A percentile compares a stretch with the other conserved stretches of the same genome.
These are phyloP conservation scores for Capniomyces stellatus DNA, from an alignment of 371 early-diverging fungal genomes.

Conservation along the genomic window DNA sequence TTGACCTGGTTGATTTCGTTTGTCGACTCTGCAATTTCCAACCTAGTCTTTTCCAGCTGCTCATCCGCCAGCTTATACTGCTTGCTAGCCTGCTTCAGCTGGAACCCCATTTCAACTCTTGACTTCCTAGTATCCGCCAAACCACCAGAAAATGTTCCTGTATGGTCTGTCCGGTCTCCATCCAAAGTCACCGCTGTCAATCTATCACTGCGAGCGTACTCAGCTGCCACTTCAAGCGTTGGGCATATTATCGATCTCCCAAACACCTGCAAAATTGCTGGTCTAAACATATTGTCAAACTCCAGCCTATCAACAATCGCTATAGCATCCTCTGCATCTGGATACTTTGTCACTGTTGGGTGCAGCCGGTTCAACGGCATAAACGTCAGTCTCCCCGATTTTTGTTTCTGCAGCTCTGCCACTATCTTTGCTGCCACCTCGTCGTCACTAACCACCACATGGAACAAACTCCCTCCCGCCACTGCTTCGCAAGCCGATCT, in stretches of 20 bases:
- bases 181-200: slow-evolving; percentile 79
- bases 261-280: slow-evolving; percentile 79
- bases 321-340: slow-evolving; percentile 55
- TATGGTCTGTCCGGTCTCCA: slow-evolving; percentile 84
- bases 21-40: slow-evolving; percentile 32
- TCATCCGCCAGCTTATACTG: slow-evolving; percentile 19
- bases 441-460: slow-evolving; percentile 93
- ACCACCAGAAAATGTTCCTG: slow-evolving; percentile 89
- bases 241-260: slow-evolving; percentile 77
- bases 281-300: slow-evolving; percentile 41
- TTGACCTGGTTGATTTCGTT: slow-evolving; percentile 40
- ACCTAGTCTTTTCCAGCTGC: slow-evolving; percentile 29
- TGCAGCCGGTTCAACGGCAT: slow-evolving; percentile 87
- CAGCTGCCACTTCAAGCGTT: slow-evolving; percentile 64
- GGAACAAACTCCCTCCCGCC: slow-evolving; percentile 79
- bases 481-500: slow-evolving; percentile 79
- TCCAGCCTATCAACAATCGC: slow-evolving; percentile 58
- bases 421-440: slow-evolving; percentile 67
- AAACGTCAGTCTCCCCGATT: slow-evolving; percentile 83
- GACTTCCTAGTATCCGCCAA: slow-evolving; percentile 51
- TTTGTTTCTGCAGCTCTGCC: slow-evolving; percentile 41
- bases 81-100: slow-evolving; percentile 5
- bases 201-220: slow-evolving; percentile 51
- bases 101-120: slow-evolving; percentile 43
- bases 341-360: slow-evolving; percentile 36